Conservation (phyloP, 108 stramenopile species). For the Stephanodiscus triporus region DNA sequence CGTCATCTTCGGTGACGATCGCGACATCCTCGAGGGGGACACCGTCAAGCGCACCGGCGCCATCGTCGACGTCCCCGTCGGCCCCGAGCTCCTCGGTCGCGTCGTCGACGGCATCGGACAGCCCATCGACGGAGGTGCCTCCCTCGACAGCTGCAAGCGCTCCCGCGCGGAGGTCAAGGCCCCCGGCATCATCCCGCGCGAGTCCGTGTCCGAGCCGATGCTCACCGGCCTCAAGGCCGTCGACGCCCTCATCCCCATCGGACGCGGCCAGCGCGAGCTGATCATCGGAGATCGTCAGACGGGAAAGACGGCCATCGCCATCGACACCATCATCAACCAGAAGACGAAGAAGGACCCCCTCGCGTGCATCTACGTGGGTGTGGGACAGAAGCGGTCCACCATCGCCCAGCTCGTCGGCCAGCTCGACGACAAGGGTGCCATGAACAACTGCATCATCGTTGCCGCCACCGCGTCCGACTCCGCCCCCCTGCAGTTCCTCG, state of each 20-base stretch:
- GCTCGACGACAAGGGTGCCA: slow-evolving; percentile 96
- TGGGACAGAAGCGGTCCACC: slow-evolving; percentile 99
- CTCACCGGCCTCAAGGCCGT: slow-evolving; percentile 99
- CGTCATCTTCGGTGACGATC: slow-evolving; percentile 99
- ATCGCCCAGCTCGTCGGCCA: slow-evolving; percentile 99
- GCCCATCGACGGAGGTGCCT: slow-evolving; percentile 96
- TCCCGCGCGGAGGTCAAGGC: slow-evolving; percentile 99
- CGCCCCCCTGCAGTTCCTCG: slow-evolving; percentile 99
- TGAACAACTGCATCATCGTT: slow-evolving; percentile 98
- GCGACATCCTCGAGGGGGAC: slow-evolving; percentile 99
- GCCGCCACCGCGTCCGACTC: slow-evolving; percentile 99
- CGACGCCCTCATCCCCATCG: slow-evolving; percentile 99
- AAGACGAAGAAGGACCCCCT: slow-evolving; percentile 99
- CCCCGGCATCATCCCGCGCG: slow-evolving; percentile 99
- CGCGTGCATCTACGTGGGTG: slow-evolving; percentile 99
- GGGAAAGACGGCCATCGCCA: slow-evolving; percentile 99
- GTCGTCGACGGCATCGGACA: slow-evolving; percentile 99
- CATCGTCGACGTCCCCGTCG: slow-evolving; percentile 99
- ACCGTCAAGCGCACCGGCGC: slow-evolving; percentile 99
- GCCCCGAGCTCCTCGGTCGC: slow-evolving; percentile 96
- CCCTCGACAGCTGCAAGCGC: slow-evolving; percentile 93
- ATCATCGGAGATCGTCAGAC: slow-evolving; percentile 99
- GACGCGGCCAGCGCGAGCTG: slow-evolving; percentile 98
- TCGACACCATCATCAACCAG: slow-evolving; percentile 99
- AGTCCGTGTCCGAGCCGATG: slow-evolving; percentile 99